Evolutionary conservation across 2,329 filamentous ascomycete species (phyloP), one percentile per base, ranked within the genome.

Genomic region (Apiospora kogelbergensis): DNA sequence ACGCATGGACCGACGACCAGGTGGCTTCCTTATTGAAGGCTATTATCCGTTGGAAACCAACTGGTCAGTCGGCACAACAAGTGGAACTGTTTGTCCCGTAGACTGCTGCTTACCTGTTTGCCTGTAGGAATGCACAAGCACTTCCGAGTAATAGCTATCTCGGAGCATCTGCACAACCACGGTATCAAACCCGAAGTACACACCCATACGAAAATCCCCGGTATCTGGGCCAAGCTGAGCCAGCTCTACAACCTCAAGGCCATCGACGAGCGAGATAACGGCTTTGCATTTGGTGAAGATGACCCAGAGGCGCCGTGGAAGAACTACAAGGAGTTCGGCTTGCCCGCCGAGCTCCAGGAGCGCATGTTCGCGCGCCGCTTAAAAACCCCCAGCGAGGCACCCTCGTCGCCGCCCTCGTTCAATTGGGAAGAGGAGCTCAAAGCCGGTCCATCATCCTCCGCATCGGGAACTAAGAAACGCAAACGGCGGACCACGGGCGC

Each of bases 31-130:
- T 99, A 0, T 94, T 97, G 82, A 98, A 98, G 78, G 94, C 91
- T 67, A 91, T 98, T 73, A 95, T 98, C 72, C 88, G 91, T 77
- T 97, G 93, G 92, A 99, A 99, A 79, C 96, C 96, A n/a, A 95
- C 95, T 48, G 95, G 94, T 93, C 48, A 57, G 26, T 57, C 24
- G 6, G 13, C 15, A 7, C 24, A 57, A 30, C 37, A 5, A 10
- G 37, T 7, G 6, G 78, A 33, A 20, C 15, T 17, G 15, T 20
- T 30, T 24, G 5, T 20, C 6, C 24, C 48, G 13, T 7, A 17
- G 13, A 20, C 48, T 30, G 24, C 24, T 57, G 24, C 48, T 57
- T 30, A 57, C 48, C n/a, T 57, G 24, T 22, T 15, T 30, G 48
- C 13, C 48, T 57, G 26, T 57, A 57, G 48, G 53, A n/a, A 93